Percentiles rank a stretch among this genome's conserved stretches.
Evolutionary conservation across 2,329 filamentous ascomycete genomes (phyloP).

Genomic region (Stachybotrys echinatus): DNA sequence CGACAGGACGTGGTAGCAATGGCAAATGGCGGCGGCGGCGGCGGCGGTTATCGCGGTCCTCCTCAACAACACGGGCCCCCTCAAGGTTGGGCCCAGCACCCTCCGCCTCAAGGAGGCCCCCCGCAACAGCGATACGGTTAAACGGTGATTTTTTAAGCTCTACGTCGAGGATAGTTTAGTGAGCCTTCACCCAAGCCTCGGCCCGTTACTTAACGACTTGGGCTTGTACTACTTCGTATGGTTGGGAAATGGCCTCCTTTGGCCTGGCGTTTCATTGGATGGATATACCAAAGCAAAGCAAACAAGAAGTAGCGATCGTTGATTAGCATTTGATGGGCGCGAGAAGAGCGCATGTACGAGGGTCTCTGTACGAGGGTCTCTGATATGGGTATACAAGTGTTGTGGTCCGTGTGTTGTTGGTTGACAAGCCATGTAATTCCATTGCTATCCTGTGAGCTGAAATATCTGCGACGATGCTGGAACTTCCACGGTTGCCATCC

Average conservation of each 20-base stretch:
- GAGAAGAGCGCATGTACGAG: too few species aligned
- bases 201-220: neutral
- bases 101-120: conserved; percentile 15
- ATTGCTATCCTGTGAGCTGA: too few species aligned
- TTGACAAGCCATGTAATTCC: too few species aligned
- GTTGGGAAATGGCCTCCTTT: neutral
- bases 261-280: neutral
- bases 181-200: too few species aligned
- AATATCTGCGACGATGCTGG: too few species aligned
- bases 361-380: too few species aligned
- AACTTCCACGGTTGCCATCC: too few species aligned
- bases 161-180: neutral
- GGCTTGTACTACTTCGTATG: neutral
- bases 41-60: conserved; percentile 18
- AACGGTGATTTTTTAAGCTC: conserved; percentile 1
- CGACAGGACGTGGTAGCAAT: conserved; percentile 52
- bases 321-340: too few species aligned
- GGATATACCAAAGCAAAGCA: neutral
- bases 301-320: neutral
- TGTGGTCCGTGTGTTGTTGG: too few species aligned
- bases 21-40: conserved; percentile 32
- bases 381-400: too few species aligned
- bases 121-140: conserved; percentile 23
- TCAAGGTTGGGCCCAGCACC: conserved; percentile 24
- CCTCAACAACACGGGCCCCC: conserved; percentile 23